Percentiles rank a stretch among this genome's conserved stretches.
phyloP scores from a whole-genome alignment of 306 rosid genomes.

The Quercus gilva region DNA sequence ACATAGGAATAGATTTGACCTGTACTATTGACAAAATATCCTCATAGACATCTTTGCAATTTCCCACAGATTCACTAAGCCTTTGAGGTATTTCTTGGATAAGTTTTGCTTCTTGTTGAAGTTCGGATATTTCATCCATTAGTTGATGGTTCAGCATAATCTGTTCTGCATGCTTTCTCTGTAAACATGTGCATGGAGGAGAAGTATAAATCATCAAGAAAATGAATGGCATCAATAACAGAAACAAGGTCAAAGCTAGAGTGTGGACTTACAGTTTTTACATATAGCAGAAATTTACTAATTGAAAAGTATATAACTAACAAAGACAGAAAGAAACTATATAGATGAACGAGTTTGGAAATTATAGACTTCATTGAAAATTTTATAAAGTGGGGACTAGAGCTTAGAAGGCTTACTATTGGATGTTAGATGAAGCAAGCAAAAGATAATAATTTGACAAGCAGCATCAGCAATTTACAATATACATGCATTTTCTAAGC shows the following conservation, averaged over 20 bases:
- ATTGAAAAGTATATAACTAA: neutral
- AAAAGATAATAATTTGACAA: conserved; percentile 5
- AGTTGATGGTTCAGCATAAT: conserved; percentile 36
- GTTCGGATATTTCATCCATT: conserved; percentile 37
- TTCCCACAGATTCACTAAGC: conserved; percentile 48
- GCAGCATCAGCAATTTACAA: neutral
- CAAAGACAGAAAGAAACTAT: neutral
- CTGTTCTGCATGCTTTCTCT: conserved; percentile 70
- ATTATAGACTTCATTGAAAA: neutral
- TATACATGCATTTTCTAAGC: neutral
- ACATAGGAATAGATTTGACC: conserved; percentile 37
- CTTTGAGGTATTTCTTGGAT: conserved; percentile 47
- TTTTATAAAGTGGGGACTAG: neutral
- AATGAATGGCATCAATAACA: neutral
- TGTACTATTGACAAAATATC: conserved; percentile 58
- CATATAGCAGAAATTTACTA: neutral
- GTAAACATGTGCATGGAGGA: conserved; percentile 20
- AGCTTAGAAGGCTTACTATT: neutral
- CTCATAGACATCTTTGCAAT: conserved; percentile 58
- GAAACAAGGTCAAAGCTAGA: neutral
- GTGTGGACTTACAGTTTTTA: neutral
- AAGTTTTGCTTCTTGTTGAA: conserved; percentile 53
- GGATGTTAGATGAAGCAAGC: neutral
- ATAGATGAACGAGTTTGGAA: neutral
- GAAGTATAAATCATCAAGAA: neutral